Evolutionary conservation across 2,329 filamentous ascomycete genomes (phyloP), one percentile per base, ranked within the genome.

Genomic region (Alternaria tenuissima): DNA sequence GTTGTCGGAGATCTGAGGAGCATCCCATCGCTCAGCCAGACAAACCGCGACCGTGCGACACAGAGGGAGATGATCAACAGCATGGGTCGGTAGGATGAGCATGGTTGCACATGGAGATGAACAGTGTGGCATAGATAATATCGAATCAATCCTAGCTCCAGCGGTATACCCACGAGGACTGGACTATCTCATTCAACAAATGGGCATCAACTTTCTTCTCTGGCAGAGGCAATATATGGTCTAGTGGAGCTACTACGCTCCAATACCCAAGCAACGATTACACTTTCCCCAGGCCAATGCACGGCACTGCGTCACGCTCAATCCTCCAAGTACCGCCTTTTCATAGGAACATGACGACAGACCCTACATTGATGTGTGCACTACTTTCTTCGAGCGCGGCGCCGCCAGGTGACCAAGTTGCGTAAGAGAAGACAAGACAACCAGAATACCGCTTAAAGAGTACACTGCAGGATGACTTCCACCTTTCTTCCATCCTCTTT

Each of bases 1-100:
- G 93, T 99, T 3, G 94, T 99, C 4, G 95, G 94, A 56, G 94
- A 99, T 79, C 81, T 99, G 80, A 87, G 95, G 78, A 98, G 94
- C 80, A 86, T 96, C 66, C 88, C 89, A 52, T 89, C 91, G 64
- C 81, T 98, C 78, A 96, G 92, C 66, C 93, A 97, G 80, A 89
- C 90, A 39, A 93, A 91, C 75, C 88, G 87, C 75, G 94, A 97
- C 68, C 87, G 91, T 63, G 92, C 93, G 70, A 89, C 92, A 59
- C 95, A 98, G 80, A 85, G 89, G 72, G 94, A 97, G 81, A 89
- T 97, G 81, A 96, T 98, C 73, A 87, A 74, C 66, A 82, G 82
- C 73, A 84, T 85, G 78, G 70, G 71, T 24, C 63, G 70, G 65
- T 78, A 70, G 63, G 53, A 41, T 22, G 41, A 28, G 9, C 4